Base-by-base conservation (phyloP, 495 filamentous ascomycete species). In the Evernia prunastri region DNA sequence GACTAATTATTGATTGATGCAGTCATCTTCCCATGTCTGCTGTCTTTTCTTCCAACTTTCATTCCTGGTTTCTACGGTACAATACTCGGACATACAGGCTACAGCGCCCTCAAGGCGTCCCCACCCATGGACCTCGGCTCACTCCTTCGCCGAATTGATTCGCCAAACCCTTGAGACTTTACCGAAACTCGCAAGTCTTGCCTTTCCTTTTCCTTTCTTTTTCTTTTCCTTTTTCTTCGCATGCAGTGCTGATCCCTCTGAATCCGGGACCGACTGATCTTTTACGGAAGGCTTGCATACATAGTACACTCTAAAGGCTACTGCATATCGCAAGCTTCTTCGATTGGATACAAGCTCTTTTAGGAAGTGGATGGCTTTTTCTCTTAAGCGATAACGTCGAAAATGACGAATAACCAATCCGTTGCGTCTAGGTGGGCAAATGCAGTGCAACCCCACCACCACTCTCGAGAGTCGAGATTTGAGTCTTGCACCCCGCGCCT, bases 401-500 rank as follows among this genome's bases (percentile, higher is more conserved):
- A n/a, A n/a, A n/a, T n/a, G n/a, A n/a, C n/a, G n/a, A n/a, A n/a
- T n/a, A n/a, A n/a, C n/a, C n/a, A n/a, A n/a, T n/a, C n/a, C n/a
- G 33, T 9, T 54, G 15, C 17, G 8, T 17, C 13, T 27, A 29
- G 5, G 1, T 2, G 9, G 25, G 6, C n/a, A 25, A 10, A 33
- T 54, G 51, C 29, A 10, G 51, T 54, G 51, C 27, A 54, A 54
- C 51, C 49, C 51, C 51, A 54, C 51, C 20, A 37, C n/a, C n/a
- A n/a, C 42, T 20, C 47, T 54, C 49, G 49, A 51, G 47, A n/a
- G n/a, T n/a, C n/a, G n/a, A n/a, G n/a, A n/a, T n/a, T 51, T 27
- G 17, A 10, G 25, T 45, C 42, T 25, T 20, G 51, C 0, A 20
- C 51, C 51, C 51, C 29, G 51, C 51, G 51, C 8, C 29, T 29